Conservation (phyloP, 2,329 filamentous ascomycete genomes). For the Phialophora tarda region DNA sequence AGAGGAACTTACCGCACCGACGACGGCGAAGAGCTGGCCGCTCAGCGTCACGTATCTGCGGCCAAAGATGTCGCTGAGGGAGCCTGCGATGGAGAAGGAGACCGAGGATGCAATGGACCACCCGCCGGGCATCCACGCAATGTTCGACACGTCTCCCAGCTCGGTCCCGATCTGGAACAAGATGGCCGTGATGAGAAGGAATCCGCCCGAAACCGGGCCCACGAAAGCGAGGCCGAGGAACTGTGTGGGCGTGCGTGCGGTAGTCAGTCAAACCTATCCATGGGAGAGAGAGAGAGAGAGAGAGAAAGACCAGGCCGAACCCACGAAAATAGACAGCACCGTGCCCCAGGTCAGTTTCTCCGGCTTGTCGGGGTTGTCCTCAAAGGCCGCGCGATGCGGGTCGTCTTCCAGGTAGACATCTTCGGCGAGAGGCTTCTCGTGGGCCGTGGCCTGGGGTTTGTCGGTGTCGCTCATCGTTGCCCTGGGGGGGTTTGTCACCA, state of each 20-base stretch:
- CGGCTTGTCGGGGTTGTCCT: conserved; percentile 10
- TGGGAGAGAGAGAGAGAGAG: background rate
- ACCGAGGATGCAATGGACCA: conserved; percentile 12
- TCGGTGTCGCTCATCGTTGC: conserved; percentile 1
- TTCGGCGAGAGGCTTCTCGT: background rate
- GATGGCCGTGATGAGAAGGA: conserved; percentile 8
- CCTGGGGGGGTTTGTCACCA: too few relatives aligned
- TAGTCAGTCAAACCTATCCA: background rate
- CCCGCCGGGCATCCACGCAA: conserved; percentile 10
- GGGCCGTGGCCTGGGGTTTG: conserved; percentile 1
- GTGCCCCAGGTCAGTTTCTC: conserved; percentile 18
- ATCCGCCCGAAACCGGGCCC: conserved; percentile 7
- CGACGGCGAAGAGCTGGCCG: conserved; percentile 10
- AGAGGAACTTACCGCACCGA: conserved; percentile 8
- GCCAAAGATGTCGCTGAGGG: conserved; percentile 13
- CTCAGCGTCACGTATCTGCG: conserved; percentile 15
- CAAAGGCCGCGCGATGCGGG: conserved; percentile 15
- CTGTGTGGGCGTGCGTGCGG: background rate
- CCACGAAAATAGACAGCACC: conserved; percentile 13
- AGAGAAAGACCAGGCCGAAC: background rate
- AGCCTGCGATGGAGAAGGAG: conserved; percentile 12
- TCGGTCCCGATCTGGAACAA: conserved; percentile 9
- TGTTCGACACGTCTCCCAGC: conserved; percentile 7
- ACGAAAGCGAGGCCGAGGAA: conserved; percentile 6
- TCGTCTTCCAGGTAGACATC: conserved; percentile 13